Evolutionary conservation across 768 basidiomycete species (phyloP).

Genomic region (Leccinum barrowsii): DNA sequence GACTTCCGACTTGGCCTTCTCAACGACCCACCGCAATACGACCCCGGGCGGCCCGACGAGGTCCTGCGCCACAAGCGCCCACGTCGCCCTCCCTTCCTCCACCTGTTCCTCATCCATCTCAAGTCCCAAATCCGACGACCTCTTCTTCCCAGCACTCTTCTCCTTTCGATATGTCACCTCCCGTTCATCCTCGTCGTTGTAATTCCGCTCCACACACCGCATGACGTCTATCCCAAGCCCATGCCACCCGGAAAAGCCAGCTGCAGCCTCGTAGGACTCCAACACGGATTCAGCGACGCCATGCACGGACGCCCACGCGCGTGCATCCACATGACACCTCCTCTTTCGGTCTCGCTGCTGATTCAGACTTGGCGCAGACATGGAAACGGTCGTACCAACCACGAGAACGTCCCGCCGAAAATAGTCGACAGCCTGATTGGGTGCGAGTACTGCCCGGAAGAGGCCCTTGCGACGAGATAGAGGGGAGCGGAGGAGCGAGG

Average conservation of each 20-base stretch:
- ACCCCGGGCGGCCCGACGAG: slow-evolving; percentile 23
- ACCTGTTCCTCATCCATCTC: slow-evolving; percentile 21
- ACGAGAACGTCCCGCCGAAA: slow-evolving; percentile 22
- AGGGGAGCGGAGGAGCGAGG: slow-evolving; percentile 26
- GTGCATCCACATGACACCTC: neutral
- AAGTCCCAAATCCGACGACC: slow-evolving; percentile 3
- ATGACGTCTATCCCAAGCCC: slow-evolving; percentile 19
- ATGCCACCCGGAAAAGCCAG: slow-evolving; percentile 29
- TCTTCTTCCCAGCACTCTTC: neutral
- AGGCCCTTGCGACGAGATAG: slow-evolving; percentile 24
- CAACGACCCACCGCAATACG: slow-evolving; percentile 2
- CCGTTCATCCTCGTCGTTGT: neutral
- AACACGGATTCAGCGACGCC: slow-evolving; percentile 16
- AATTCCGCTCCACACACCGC: neutral
- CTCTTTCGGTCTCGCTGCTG: neutral
- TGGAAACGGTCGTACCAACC: neutral
- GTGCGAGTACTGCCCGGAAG: slow-evolving; percentile 21
- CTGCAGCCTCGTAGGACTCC: slow-evolving; percentile 25
- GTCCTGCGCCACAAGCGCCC: slow-evolving; percentile 17
- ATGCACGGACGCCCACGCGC: neutral
- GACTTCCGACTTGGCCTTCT: neutral
- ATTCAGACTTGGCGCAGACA: neutral
- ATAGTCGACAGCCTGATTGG: slow-evolving; percentile 24
- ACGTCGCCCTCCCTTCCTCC: slow-evolving; percentile 21
- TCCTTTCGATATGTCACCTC: neutral